Base-by-base conservation (phyloP, 2,329 filamentous ascomycete genomes). In the Phialophora verrucosa region DNA sequence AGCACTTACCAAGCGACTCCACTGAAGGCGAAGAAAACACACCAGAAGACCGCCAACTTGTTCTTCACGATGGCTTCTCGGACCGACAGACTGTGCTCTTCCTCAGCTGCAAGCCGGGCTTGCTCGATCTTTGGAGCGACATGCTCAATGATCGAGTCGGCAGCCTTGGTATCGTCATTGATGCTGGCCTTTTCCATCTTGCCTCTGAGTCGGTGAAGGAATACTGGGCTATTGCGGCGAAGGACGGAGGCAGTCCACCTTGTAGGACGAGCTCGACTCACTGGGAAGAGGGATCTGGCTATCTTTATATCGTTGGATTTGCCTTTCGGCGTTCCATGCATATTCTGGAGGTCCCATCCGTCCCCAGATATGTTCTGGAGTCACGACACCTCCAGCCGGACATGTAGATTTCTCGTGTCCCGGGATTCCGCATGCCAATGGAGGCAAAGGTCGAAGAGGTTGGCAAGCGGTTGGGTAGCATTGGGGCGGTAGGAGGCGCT, bases 11-110 rank as follows among this genome's bases (percentile, higher is more conserved):
- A 72, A 32, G 69, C 70, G 42, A 72, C 51, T 12, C 69, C 69
- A 49, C 65, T 71, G 42, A 72, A 69, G 63, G 65, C 68, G 55
- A 72, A 72, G 63, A 72, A 72, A n/a, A 72, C 61, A 50, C 65
- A 70, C 70, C 70, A 72, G 50, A 69, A 71, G 47, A 71, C 70
- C 8, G 69, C 61, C 6, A 14, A 35, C 38, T 62, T 68, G 61
- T 72, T 62, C 54, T 71, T 68, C 23, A 55, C 51, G 27, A 71
- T 25, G 51, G 67, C 69, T 23, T 65, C 53, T 66, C 69, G 66
- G 8, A 69, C 65, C 4, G 70, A 70, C 42, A 68, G 66, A 32
- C 62, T 60, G 56, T 68, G 70, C 51, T 71, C 70, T 58, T 70
- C 67, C 38, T 65, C 63, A n/a, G 67, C 62, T 29, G 63, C 65